These are phyloP conservation scores for Phytophthora lateralis DNA, from an alignment of 352 stramenopile species.

Conservation along the genomic window DNA sequence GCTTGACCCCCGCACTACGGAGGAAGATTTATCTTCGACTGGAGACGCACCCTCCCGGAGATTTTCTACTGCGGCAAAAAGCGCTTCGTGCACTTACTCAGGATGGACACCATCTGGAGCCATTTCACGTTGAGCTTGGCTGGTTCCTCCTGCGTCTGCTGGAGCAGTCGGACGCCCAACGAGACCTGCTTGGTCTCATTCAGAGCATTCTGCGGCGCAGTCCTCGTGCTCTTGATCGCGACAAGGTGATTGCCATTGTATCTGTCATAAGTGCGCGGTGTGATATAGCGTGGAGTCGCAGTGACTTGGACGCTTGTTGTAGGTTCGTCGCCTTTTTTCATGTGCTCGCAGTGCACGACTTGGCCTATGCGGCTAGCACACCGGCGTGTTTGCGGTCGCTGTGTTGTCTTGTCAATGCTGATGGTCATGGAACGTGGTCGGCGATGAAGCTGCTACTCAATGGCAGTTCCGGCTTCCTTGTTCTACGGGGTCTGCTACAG, in stretches of 20 bases:
- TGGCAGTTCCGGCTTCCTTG: conserved; percentile 65
- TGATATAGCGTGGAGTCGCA: conserved; percentile 72
- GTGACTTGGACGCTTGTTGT: conserved; percentile 76
- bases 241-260: conserved; percentile 74
- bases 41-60: conserved; percentile 48
- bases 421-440: conserved; percentile 83
- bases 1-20: conserved; percentile 48
- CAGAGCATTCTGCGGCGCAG: conserved; percentile 75
- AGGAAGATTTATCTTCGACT: conserved; percentile 64
- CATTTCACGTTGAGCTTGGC: conserved; percentile 73
- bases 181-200: conserved; percentile 74
- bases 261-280: conserved; percentile 69
- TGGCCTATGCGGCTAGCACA: conserved; percentile 65
- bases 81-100: conserved; percentile 65
- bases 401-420: conserved; percentile 85
- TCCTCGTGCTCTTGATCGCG: conserved; percentile 55
- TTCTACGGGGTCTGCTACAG: conserved; percentile 69
- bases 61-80: conserved; percentile 71
- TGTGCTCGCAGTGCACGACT: conserved; percentile 61
- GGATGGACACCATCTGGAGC: conserved; percentile 67
- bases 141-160: conserved; percentile 79
- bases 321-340: conserved; percentile 81
- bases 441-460: conserved; percentile 83
- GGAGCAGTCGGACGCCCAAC: conserved; percentile 82
- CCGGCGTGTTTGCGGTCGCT: conserved; percentile 72